A percentile compares a stretch with the other conserved stretches of the same genome.
Evolutionary conservation across 129 eudicot genomes (phyloP).

Genomic region (Saussurea involucrata): DNA sequence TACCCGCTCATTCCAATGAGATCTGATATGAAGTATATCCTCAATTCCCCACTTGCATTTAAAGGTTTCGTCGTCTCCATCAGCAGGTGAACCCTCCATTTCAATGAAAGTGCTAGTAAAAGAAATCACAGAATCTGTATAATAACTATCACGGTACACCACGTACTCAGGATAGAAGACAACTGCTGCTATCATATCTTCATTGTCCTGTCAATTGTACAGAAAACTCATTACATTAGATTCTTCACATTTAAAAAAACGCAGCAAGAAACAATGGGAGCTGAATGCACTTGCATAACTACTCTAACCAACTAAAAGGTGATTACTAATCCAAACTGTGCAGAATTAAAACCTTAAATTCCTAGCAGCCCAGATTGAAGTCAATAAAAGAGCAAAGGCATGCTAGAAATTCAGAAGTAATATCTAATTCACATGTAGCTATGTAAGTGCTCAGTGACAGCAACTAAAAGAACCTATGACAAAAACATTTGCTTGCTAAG

Average conservation of each 20-base stretch:
- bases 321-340: neutral
- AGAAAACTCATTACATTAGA: neutral
- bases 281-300: neutral
- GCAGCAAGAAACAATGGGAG: neutral
- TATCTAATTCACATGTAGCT: neutral
- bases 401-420: neutral
- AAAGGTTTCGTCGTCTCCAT: conserved; percentile 28
- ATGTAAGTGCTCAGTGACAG: neutral
- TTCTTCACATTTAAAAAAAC: neutral
- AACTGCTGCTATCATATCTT: conserved; percentile 33
- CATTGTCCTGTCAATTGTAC: conserved; percentile 45
- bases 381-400: neutral
- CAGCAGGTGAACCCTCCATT: conserved; percentile 34
- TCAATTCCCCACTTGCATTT: conserved; percentile 52
- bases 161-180: conserved; percentile 62
- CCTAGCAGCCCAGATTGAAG: neutral
- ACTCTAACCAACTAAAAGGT: neutral
- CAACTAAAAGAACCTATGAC: neutral
- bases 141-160: conserved; percentile 36
- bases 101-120: conserved; percentile 45
- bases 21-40: conserved; percentile 54
- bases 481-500: neutral
- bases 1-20: conserved; percentile 63
- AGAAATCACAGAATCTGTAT: conserved; percentile 40
- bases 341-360: neutral